phyloP scores from a whole-genome alignment of 768 basidiomycete genomes.

The Lentinula lateritia region DNA sequence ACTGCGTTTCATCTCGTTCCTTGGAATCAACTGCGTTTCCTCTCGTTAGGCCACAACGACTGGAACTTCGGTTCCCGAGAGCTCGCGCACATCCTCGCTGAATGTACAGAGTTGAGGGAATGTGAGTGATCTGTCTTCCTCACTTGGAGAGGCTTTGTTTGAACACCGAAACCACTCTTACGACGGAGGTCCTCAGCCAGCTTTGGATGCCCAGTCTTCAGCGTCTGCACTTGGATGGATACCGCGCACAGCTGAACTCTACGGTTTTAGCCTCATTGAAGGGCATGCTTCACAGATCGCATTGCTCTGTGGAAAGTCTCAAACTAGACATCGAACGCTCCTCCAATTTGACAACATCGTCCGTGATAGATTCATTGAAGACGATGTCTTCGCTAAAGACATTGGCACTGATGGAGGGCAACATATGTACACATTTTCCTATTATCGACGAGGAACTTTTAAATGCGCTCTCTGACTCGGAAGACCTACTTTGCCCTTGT shows the following conservation, averaged over 20 bases:
- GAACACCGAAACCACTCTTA: background rate
- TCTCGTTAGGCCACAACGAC: background rate
- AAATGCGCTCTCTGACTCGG: background rate
- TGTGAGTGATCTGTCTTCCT: background rate
- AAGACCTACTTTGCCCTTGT: background rate
- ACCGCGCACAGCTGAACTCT: background rate
- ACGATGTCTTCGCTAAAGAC: background rate
- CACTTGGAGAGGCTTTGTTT: background rate
- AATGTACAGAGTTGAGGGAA: background rate
- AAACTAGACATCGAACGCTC: background rate
- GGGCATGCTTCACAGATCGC: background rate
- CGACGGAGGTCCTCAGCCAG: background rate
- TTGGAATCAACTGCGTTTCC: background rate
- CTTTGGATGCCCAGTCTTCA: background rate
- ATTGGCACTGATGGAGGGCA: background rate
- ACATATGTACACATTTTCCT: background rate
- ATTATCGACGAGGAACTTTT: slow-evolving; percentile 3
- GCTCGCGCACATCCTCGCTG: background rate
- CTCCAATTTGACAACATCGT: background rate
- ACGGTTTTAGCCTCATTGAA: background rate
- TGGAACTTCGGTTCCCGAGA: background rate
- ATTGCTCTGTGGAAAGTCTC: background rate
- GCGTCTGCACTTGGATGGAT: background rate
- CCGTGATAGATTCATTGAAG: background rate
- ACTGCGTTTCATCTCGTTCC: background rate